phyloP scores from a whole-genome alignment of 2,329 filamentous ascomycete species.

The Sporothrix brunneoviolacea region DNA sequence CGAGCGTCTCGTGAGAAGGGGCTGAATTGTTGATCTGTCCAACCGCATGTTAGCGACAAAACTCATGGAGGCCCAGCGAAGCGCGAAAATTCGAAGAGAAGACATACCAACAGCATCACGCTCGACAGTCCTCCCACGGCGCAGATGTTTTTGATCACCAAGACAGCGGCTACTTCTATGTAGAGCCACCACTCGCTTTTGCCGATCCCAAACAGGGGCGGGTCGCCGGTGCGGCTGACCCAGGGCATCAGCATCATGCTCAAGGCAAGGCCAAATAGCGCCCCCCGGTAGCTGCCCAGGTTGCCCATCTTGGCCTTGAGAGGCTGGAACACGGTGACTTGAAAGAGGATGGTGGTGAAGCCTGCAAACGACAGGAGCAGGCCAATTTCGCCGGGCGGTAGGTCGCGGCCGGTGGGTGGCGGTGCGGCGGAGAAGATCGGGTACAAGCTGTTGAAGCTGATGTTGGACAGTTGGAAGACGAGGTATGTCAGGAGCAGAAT shows the following conservation, averaged over 20 bases:
- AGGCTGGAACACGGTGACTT: slow-evolving; percentile 75
- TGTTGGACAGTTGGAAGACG: slow-evolving; percentile 88
- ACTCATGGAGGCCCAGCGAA: not conserved
- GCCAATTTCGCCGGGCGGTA: slow-evolving; percentile 76
- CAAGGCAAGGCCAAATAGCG: slow-evolving; percentile 71
- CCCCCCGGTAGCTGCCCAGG: slow-evolving; percentile 71
- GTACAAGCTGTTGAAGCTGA: slow-evolving; percentile 91
- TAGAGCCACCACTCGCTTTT: slow-evolving; percentile 67
- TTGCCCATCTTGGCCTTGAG: slow-evolving; percentile 78
- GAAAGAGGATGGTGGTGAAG: slow-evolving; percentile 79
- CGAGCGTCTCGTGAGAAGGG: slow-evolving; percentile 75
- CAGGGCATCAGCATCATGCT: slow-evolving; percentile 86
- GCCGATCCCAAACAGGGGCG: slow-evolving; percentile 49
- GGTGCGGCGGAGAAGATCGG: slow-evolving; percentile 80
- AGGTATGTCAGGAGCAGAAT: slow-evolving; percentile 79
- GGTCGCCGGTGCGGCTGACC: slow-evolving; percentile 67
- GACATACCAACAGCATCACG: slow-evolving; percentile 69
- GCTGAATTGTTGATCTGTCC: slow-evolving; percentile 94
- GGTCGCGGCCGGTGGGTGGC: slow-evolving; percentile 66
- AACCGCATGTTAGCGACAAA: not conserved
- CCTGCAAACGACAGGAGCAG: slow-evolving; percentile 80
- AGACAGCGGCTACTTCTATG: slow-evolving; percentile 67
- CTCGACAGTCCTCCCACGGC: slow-evolving; percentile 85
- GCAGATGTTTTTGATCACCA: slow-evolving; percentile 85
- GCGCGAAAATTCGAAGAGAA: no score